These are phyloP conservation scores for Lasiosphaeris hirsuta DNA, from an alignment of 495 filamentous ascomycete species.

Conservation along the genomic window DNA sequence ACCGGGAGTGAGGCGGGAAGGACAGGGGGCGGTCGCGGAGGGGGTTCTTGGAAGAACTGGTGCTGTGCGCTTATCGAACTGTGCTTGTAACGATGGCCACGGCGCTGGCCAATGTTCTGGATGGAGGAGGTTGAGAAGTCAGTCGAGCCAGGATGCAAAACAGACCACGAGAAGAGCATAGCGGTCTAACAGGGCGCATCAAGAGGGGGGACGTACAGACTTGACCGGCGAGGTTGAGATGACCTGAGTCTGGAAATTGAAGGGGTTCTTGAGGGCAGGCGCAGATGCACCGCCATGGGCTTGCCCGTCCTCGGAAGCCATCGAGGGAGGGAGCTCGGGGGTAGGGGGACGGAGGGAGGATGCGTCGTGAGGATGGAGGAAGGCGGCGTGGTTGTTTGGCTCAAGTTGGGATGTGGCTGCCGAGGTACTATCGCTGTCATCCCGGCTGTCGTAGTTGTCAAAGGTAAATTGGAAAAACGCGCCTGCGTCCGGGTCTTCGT, in stretches of 20 bases:
- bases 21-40: conserved; percentile 77
- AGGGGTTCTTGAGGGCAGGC: conserved; percentile 56
- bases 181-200: not conserved
- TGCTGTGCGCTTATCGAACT: conserved; percentile 82
- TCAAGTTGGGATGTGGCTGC: not conserved
- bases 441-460: conserved; percentile 16
- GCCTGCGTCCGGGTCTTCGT: conserved; percentile 7
- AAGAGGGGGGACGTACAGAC: conserved; percentile 56
- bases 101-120: conserved; percentile 80
- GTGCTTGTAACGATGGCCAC: conserved; percentile 97
- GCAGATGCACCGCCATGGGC: conserved; percentile 28
- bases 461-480: conserved; percentile 10
- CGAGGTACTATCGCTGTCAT: conserved; percentile 9
- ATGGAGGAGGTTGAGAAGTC: not conserved
- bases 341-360: conserved; percentile 23
- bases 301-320: conserved; percentile 33
- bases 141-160: not conserved
- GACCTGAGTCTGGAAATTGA: conserved; percentile 89
- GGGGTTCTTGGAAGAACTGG: conserved; percentile 95
- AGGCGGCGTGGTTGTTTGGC: conserved; percentile 13
- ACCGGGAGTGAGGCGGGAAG: conserved; percentile 91
- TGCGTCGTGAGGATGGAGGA: not conserved
- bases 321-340: conserved; percentile 29
- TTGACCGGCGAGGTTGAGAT: conserved; percentile 77
- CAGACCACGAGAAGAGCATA: not conserved